Percentiles rank a stretch among this genome's conserved stretches.
phyloP scores from a whole-genome alignment of 2,329 filamentous ascomycete genomes.

The Colletotrichum cereale region DNA sequence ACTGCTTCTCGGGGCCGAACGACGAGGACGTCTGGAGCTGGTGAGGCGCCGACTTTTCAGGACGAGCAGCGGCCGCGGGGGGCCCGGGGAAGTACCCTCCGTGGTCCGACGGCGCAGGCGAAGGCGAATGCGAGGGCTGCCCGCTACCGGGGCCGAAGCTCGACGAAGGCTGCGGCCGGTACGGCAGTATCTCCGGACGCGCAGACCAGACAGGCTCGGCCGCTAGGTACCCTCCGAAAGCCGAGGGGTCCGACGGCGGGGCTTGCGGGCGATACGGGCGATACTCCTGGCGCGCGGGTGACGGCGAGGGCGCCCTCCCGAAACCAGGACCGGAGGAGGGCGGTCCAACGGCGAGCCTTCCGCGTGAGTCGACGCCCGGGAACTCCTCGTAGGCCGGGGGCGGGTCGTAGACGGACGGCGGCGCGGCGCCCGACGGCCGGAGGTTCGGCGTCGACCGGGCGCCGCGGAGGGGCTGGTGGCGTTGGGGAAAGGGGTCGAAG shows the following conservation, averaged over 20 bases:
- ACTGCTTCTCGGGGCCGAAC: neutral
- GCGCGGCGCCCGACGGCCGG: conserved; percentile 15
- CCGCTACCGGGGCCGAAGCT: neutral
- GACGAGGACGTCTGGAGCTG: neutral
- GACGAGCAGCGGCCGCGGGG: neutral
- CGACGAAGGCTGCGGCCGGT: conserved; percentile 4
- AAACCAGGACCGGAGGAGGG: neutral
- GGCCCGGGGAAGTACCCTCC: neutral
- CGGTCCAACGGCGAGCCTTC: conserved; percentile 14
- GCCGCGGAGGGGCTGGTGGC: conserved; percentile 22
- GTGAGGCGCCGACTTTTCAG: neutral
- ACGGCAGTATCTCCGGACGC: neutral
- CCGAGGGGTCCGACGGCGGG: neutral
- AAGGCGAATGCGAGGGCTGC: neutral
- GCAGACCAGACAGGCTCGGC: neutral
- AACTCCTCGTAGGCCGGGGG: conserved; percentile 35
- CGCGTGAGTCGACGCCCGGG: conserved; percentile 15
- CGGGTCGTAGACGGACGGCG: conserved; percentile 21
- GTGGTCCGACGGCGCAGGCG: neutral
- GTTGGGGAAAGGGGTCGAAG: conserved; percentile 35
- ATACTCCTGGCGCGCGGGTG: neutral
- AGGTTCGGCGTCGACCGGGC: conserved; percentile 37
- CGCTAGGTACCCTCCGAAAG: neutral
- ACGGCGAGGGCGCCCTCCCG: conserved; percentile 5
- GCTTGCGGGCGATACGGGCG: conserved; percentile 2